Evolutionary conservation across 192 early-diverging fungal genomes (phyloP).

Genomic region (Pilaira anomala): DNA sequence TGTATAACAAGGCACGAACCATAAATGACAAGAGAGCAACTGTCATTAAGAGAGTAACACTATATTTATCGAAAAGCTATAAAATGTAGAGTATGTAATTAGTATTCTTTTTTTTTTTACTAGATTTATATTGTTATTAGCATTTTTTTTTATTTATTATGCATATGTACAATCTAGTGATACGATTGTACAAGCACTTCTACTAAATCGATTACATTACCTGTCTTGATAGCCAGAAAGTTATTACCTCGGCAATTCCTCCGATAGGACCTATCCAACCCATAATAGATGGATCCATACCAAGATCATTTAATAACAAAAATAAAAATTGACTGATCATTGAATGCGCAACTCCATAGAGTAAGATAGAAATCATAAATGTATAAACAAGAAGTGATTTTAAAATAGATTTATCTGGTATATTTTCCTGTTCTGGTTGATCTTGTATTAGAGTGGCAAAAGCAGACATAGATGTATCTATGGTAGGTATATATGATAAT

Average conservation of each 20-base stretch:
- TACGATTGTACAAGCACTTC: no score
- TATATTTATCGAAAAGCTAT: conserved; percentile 19
- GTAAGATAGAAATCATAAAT: conserved; percentile 25
- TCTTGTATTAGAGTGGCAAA: conserved; percentile 13
- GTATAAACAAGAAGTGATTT: conserved; percentile 22
- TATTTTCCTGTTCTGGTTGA: conserved; percentile 3
- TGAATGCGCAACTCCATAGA: conserved; percentile 31
- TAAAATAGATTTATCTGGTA: conserved; percentile 6
- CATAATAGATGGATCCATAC: conserved; percentile 26
- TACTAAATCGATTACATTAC: conserved; percentile 24
- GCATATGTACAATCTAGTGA: no score
- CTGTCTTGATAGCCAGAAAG: conserved; percentile 40
- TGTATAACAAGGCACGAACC: conserved; percentile 5
- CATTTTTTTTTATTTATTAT: no score
- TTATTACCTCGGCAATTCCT: conserved; percentile 31
- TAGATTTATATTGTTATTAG: conserved; percentile 4
- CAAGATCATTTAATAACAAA: conserved; percentile 29
- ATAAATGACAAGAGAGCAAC: conserved; percentile 23
- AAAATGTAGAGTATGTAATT: not conserved
- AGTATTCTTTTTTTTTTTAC: not conserved
- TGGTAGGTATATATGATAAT: conserved; percentile 27
- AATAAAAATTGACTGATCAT: conserved; percentile 38
- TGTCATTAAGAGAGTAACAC: conserved; percentile 21
- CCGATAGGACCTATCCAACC: conserved; percentile 40
- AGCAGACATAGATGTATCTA: conserved; percentile 29